A percentile compares a stretch with the other conserved stretches of the same genome.
These are phyloP conservation scores for Lactarius pseudohatsudake DNA, from an alignment of 768 basidiomycete genomes.

Conservation along the genomic window DNA sequence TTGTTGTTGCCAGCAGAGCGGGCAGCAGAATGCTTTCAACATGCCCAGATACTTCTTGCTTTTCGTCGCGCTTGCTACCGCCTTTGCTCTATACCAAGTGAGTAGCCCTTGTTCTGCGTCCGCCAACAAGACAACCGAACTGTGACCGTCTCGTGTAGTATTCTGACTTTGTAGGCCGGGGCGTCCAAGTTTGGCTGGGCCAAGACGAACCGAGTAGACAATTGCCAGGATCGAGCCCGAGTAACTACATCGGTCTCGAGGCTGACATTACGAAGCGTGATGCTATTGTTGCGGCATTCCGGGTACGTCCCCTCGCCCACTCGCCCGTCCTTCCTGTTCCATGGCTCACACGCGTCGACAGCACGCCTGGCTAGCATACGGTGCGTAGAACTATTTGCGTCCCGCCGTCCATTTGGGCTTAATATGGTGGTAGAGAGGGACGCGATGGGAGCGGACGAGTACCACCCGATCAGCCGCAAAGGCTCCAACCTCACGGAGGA, in stretches of 20 bases:
- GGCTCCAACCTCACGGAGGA: constrained; percentile 78
- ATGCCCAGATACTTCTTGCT: neutral
- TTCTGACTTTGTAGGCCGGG: constrained; percentile 1
- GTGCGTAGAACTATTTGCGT: constrained; percentile 41
- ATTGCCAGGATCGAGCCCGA: constrained; percentile 31
- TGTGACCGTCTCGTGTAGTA: constrained; percentile 12
- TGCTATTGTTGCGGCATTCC: constrained; percentile 77
- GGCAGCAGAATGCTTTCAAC: neutral
- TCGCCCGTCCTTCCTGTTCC: neutral
- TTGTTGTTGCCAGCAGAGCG: neutral
- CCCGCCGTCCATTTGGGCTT: constrained; percentile 17
- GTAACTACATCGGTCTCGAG: constrained; percentile 35
- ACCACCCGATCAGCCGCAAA: constrained; percentile 73
- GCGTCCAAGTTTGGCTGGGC: constrained; percentile 17
- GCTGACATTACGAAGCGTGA: constrained; percentile 65
- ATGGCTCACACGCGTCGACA: constrained; percentile 36
- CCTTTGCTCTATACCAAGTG: constrained; percentile 21
- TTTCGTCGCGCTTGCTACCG: constrained; percentile 6
- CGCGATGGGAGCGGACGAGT: constrained; percentile 92
- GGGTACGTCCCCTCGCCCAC: constrained; percentile 44
- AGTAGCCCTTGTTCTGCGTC: neutral
- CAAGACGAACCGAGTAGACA: neutral
- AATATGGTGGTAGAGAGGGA: constrained; percentile 59
- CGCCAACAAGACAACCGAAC: neutral
- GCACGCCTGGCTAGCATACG: constrained; percentile 88